phyloP scores from a whole-genome alignment of 1,284 basidiomycete genomes.

The Ustilago hordei region DNA sequence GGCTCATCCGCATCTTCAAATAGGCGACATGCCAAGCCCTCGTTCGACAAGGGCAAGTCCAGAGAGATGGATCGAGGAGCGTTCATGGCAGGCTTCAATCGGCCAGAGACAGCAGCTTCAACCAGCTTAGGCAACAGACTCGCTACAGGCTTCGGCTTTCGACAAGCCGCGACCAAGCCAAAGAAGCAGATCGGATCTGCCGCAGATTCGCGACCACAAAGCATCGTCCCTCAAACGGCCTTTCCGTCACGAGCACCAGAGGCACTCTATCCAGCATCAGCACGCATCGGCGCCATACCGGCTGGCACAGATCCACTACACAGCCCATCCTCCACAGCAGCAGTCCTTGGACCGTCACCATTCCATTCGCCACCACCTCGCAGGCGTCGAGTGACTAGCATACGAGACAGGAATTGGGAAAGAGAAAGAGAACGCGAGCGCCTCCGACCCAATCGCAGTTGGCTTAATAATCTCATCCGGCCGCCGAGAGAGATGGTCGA shows the following conservation, averaged over 20 bases:
- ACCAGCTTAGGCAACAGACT: slow-evolving; percentile 40
- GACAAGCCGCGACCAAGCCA: slow-evolving; percentile 22
- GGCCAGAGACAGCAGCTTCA: slow-evolving; percentile 18
- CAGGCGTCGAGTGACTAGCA: slow-evolving; percentile 45
- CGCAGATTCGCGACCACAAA: slow-evolving; percentile 9
- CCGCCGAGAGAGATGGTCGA: slow-evolving; percentile 72
- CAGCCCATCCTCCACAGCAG: slow-evolving; percentile 9
- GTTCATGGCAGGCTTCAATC: slow-evolving; percentile 37
- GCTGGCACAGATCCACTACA: slow-evolving; percentile 2
- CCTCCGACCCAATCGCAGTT: slow-evolving; percentile 35
- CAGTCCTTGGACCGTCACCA: slow-evolving; percentile 33
- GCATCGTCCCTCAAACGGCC: background rate
- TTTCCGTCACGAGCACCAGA: slow-evolving; percentile 17
- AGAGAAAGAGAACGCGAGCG: slow-evolving; percentile 41
- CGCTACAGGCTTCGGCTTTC: slow-evolving; percentile 38
- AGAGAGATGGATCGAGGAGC: slow-evolving; percentile 17
- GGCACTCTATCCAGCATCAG: slow-evolving; percentile 19
- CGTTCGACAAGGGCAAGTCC: slow-evolving; percentile 35
- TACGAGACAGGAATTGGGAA: slow-evolving; percentile 45
- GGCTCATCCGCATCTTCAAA: slow-evolving; percentile 6
- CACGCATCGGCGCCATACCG: background rate
- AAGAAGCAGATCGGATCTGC: slow-evolving; percentile 5
- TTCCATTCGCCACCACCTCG: slow-evolving; percentile 35
- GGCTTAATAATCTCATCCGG: slow-evolving; percentile 65
- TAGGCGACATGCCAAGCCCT: slow-evolving; percentile 15